Conservation (phyloP, 2,329 filamentous ascomycete genomes). For the Neospermospora avenae region DNA sequence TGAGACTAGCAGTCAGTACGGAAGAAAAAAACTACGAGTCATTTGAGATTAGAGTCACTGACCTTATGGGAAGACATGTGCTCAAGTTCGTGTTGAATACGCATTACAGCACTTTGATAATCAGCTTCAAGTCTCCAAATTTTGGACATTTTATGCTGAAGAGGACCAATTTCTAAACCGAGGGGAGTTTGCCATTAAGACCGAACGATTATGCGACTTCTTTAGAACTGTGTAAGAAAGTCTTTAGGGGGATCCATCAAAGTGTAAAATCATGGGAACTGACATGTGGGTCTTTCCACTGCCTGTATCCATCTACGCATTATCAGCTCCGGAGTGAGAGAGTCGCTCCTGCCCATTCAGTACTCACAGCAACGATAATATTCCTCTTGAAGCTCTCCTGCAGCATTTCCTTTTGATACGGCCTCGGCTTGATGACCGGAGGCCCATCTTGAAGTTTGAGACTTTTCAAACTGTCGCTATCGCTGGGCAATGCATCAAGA, state of each 20-base stretch:
- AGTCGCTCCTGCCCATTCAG: background rate
- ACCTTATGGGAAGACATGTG: constrained; percentile 21
- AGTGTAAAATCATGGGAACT: constrained; percentile 28
- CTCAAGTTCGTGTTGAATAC: constrained; percentile 29
- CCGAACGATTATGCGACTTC: background rate
- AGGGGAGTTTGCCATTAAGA: background rate
- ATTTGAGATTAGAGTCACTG: background rate
- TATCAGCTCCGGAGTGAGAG: constrained; percentile 2
- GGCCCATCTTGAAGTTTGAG: constrained; percentile 6
- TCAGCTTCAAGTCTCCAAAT: background rate
- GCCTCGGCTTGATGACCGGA: constrained; percentile 25
- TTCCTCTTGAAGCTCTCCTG: constrained; percentile 65
- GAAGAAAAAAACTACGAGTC: background rate
- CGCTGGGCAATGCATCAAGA: constrained; percentile 7
- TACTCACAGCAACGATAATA: constrained; percentile 64
- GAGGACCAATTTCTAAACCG: background rate
- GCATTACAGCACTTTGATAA: constrained; percentile 24
- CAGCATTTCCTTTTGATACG: constrained; percentile 75
- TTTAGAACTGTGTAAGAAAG: background rate
- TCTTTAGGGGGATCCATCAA: background rate
- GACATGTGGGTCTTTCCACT: constrained; percentile 78
- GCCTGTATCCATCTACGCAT: constrained; percentile 71
- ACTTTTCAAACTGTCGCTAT: constrained; percentile 4
- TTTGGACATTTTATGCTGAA: background rate
- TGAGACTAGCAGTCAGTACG: constrained; percentile 19